Base-by-base conservation (phyloP, 2,329 filamentous ascomycete species). In the Gaeumannomyces sp. region DNA sequence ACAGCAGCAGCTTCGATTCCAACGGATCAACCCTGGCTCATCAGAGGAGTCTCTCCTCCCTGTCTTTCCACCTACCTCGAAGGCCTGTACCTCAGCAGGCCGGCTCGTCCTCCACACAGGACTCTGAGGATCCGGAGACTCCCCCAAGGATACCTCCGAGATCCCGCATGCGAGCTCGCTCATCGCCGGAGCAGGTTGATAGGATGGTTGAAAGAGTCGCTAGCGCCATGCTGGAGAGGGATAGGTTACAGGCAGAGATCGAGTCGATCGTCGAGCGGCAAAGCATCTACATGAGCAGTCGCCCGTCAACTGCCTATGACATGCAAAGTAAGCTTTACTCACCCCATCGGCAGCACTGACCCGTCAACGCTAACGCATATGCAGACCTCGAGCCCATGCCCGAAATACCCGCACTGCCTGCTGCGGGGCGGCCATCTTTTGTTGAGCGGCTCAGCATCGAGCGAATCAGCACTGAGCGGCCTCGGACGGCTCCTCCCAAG, bases 181-280 rank as follows among this genome's bases (percentile, higher is more conserved):
- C 62, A 35, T 76, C 81, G 4, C 76, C 81, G 5, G 78, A 78
- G 65, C 45, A 50, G 22, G 77, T 83, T 67, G 81, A 85, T 33
- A 72, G 72, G 19, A 81, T 86, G 64, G 81, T 83, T 62, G 81
- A 84, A 68, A 78, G 83, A 58, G 83, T 87, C 59, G 85, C 84
- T 35, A 79, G 76, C 66, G 84, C 83, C 61, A 81, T 87, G 76
- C 75, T 84, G 64, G 85, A 89, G 71, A 78, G 85, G 67, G 86
- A 89, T 64, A 77, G 76, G 65, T 73, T 87, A 59, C 80, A 89
- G 73, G 81, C 80, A 65, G 80, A 86, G 68, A 87, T 89, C 64
- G 83, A 89, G 63, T 80, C 83, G 62, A 77, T 85, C 28, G 80
- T 87, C 29, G 84, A 87, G 76, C 81, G 84, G 66, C 84, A 86